Evolutionary conservation across 441 rosid species (phyloP).

Genomic region (Populus hybrid): DNA sequence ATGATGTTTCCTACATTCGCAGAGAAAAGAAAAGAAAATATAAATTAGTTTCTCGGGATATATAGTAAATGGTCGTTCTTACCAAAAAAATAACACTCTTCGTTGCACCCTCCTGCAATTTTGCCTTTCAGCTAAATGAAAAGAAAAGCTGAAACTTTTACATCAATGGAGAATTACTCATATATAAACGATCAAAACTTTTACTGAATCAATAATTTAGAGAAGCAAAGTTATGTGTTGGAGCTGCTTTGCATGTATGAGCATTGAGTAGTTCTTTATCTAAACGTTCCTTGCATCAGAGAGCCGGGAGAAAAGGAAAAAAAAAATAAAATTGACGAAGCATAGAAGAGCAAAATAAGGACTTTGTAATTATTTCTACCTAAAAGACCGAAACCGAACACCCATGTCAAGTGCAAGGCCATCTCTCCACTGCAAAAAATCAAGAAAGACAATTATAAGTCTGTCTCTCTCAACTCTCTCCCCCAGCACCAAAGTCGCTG

Average conservation of each 20-base stretch:
- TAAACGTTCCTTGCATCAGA: no score
- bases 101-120: no score
- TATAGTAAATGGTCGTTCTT: neutral
- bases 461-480: slow-evolving; percentile 12
- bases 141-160: no score
- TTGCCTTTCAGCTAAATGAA: no score
- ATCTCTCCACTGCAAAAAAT: slow-evolving; percentile 22
- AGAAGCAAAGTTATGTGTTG: neutral
- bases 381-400: slow-evolving; percentile 58
- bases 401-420: slow-evolving; percentile 50
- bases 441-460: neutral
- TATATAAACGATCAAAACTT: no score
- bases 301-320: no score
- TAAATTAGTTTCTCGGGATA: neutral
- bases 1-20: slow-evolving; percentile 48
- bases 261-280: neutral
- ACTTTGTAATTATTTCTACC: slow-evolving; percentile 32
- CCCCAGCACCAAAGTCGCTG: neutral
- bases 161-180: no score
- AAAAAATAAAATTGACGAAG: neutral
- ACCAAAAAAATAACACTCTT: neutral
- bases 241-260: no score
- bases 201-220: no score
- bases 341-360: neutral
- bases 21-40: neutral